Base-by-base conservation (phyloP, 164 flowering plant species). In the Chimonanthus praecox region DNA sequence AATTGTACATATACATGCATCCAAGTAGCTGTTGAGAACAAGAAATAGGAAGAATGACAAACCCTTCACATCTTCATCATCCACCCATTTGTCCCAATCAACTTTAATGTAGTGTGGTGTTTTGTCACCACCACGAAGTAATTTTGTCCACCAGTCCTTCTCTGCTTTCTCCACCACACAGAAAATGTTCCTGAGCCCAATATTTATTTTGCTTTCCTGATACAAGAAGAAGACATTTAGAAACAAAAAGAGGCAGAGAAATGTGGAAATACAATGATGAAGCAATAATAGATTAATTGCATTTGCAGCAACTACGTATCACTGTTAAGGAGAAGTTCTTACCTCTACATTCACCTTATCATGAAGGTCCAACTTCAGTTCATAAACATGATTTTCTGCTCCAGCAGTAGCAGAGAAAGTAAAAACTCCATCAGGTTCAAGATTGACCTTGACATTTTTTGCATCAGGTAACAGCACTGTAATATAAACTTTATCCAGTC, bases 21-120 rank as follows among this genome's bases (percentile, higher is more conserved):
- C 5, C 7, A 44, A 9, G 46, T 45, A 45, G 6, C 46, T 4
- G 48, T 46, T 44, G 7, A 33, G 46, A 43, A 11, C 1, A 66
- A 5, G 46, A 66, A 66, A 66, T 16, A 48, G 46, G 15, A n/a
- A 45, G 21, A 73, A 65, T 69, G 48, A 44, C 68, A 71, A 68
- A 88, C 89, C 89, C 71, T 44, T 70, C 11, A 87, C 98, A 4
- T 91, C 95, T 77, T 93, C 98, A 77, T 91, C 97, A 86, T 93
- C 97, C n/a, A 80, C 98, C 98, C 97, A 93, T 75, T 91, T 93
- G 81, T 93, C 97, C 98, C 98, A 93, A 75, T 93, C 98, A 66
- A 93, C 91, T 85, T 93, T 93, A 69, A 93, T 80, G 66, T 81
- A 91, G 75, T 87, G 89, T 15, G 98, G 98, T 33, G 89, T 62